A percentile compares a stretch with the other conserved stretches of the same genome.
phyloP scores from a whole-genome alignment of 2,329 filamentous ascomycete species.

The Colletotrichum musicola region DNA sequence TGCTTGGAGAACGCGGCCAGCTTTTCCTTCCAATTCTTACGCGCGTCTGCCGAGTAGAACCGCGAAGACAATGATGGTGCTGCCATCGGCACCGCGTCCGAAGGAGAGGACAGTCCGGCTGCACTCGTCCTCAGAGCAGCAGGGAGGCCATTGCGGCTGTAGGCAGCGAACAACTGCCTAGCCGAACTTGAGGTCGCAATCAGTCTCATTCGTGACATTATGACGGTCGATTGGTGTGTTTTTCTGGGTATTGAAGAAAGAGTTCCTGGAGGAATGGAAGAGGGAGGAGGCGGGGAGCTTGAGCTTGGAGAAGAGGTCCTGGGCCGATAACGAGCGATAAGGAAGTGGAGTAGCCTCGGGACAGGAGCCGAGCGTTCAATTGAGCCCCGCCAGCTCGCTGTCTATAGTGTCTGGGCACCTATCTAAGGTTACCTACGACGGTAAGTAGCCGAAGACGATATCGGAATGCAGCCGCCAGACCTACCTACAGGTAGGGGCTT shows the following conservation, averaged over 20 bases:
- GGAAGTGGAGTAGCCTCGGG: constrained; percentile 21
- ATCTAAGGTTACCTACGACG: not conserved
- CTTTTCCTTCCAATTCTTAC: constrained; percentile 38
- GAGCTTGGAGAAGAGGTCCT: constrained; percentile 7
- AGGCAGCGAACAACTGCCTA: constrained; percentile 21
- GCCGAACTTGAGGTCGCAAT: constrained; percentile 30
- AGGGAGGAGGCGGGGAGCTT: constrained; percentile 12
- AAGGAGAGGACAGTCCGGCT: constrained; percentile 21
- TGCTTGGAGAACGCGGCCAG: constrained; percentile 50
- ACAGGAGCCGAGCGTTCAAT: constrained; percentile 1
- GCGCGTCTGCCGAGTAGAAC: constrained; percentile 27
- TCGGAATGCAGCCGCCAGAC: constrained; percentile 6
- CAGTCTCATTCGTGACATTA: constrained; percentile 31
- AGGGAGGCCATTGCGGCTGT: constrained; percentile 26
- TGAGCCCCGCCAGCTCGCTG: not conserved
- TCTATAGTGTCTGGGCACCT: too few relatives aligned
- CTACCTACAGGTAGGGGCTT: too few relatives aligned
- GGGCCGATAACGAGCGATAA: constrained; percentile 22
- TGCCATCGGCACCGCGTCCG: constrained; percentile 26
- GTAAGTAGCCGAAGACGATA: constrained; percentile 6
- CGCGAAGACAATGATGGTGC: constrained; percentile 13
- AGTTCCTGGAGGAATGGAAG: constrained; percentile 5
- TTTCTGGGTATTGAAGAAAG: constrained; percentile 5
- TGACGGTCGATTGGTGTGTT: constrained; percentile 1
- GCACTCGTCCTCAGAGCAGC: constrained; percentile 7